phyloP scores from a whole-genome alignment of 179 eudicot genomes.

The Corrigiola litoralis region DNA sequence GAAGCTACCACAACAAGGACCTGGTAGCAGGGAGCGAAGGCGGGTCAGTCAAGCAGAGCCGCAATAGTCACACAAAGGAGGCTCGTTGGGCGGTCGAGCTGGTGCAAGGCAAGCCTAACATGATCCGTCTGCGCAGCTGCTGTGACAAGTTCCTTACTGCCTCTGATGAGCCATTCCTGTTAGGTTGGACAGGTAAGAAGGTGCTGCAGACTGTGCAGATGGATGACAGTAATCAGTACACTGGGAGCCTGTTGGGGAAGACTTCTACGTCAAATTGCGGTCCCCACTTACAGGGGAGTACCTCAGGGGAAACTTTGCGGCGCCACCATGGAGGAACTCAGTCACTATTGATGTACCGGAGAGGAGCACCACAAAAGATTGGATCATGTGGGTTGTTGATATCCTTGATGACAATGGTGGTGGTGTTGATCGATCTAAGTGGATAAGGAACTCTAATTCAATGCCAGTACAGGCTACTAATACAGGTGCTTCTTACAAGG shows the following conservation, averaged over 20 bases:
- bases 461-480: background rate
- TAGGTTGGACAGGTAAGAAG: constrained; percentile 29
- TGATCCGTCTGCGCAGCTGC: constrained; percentile 31
- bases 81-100: constrained; percentile 29
- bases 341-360: constrained; percentile 32
- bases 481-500: background rate
- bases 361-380: constrained; percentile 25
- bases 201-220: background rate
- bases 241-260: constrained; percentile 7
- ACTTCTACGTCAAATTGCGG: constrained; percentile 1
- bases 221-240: background rate
- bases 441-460: background rate
- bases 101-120: constrained; percentile 13
- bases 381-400: constrained; percentile 45
- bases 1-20: constrained; percentile 23
- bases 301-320: constrained; percentile 9
- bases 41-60: constrained; percentile 26
- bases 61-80: constrained; percentile 14
- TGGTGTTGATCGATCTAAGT: background rate
- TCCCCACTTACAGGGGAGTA: background rate
- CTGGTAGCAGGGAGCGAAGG: constrained; percentile 28
- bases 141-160: constrained; percentile 30
- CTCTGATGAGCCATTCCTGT: constrained; percentile 33
- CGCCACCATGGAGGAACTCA: constrained; percentile 9
- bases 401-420: constrained; percentile 13